Conservation (phyloP, 2,329 filamentous ascomycete species). For the Neopestalotiopsis sp. region DNA sequence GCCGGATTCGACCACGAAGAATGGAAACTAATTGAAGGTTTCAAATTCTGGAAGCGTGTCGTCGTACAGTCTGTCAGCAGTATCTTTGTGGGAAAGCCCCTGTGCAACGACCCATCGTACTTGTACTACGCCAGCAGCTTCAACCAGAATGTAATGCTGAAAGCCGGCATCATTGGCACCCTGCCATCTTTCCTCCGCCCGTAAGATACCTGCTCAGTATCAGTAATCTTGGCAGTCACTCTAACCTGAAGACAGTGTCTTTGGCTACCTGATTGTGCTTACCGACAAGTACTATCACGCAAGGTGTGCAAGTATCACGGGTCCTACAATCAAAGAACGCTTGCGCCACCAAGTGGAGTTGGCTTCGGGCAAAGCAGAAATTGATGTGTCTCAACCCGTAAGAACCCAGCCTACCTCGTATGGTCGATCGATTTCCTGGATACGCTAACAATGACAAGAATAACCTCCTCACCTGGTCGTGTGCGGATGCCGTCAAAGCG, state of each 20-base stretch:
- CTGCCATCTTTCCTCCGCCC: not conserved
- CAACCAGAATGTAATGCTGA: not conserved
- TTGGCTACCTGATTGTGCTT: constrained; percentile 4
- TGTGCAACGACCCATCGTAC: not conserved
- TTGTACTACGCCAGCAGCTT: not conserved
- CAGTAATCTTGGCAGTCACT: not conserved
- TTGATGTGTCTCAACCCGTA: not conserved
- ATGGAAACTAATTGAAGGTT: not conserved
- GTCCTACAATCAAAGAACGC: not conserved
- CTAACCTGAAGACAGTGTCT: not conserved
- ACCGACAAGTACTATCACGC: not conserved
- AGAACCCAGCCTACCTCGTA: no score
- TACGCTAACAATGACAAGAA: not conserved
- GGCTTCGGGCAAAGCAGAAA: not conserved
- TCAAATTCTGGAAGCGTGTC: not conserved
- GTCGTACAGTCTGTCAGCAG: not conserved
- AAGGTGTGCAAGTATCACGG: not conserved
- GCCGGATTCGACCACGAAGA: not conserved
- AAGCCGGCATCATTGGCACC: constrained; percentile 1
- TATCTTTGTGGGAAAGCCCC: not conserved
- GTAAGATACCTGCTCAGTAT: not conserved
- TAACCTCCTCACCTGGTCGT: not conserved
- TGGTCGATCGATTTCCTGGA: not conserved
- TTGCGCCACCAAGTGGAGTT: not conserved
- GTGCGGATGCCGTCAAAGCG: not conserved